Percentiles rank a stretch among this genome's conserved stretches.
Evolutionary conservation across 179 eudicot genomes (phyloP).

Genomic region (Patellifolia procumbens): DNA sequence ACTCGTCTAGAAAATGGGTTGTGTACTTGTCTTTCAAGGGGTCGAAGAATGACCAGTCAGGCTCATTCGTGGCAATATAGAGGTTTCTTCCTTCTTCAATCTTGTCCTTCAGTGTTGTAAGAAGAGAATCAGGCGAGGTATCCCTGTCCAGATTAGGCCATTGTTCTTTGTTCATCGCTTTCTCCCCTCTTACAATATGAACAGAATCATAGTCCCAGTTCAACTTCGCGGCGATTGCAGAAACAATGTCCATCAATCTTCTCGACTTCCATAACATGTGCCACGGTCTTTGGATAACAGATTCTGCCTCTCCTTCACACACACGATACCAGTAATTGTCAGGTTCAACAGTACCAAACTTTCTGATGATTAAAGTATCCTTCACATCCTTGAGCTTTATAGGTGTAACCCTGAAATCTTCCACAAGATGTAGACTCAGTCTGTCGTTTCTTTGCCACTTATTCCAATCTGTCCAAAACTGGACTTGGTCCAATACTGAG

Average conservation of each 20-base stretch:
- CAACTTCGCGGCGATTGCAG: conserved; percentile 69
- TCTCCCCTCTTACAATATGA: conserved; percentile 82
- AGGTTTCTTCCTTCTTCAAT: conserved; percentile 84
- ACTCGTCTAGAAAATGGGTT: conserved; percentile 81
- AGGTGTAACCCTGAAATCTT: conserved; percentile 73
- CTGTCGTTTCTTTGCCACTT: conserved; percentile 72
- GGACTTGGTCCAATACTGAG: conserved; percentile 72
- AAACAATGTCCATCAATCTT: conserved; percentile 84
- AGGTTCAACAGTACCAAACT: conserved; percentile 82
- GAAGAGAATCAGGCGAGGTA: conserved; percentile 76
- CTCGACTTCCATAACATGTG: conserved; percentile 85
- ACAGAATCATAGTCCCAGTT: conserved; percentile 95
- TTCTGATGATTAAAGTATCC: conserved; percentile 78
- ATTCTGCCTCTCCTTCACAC: conserved; percentile 92
- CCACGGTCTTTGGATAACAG: conserved; percentile 90
- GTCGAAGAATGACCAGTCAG: conserved; percentile 65
- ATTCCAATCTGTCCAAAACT: conserved; percentile 87
- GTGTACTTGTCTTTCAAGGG: conserved; percentile 89
- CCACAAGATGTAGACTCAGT: conserved; percentile 65
- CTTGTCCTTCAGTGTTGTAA: conserved; percentile 56
- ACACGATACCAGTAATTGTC: conserved; percentile 97
- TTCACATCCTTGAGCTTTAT: conserved; percentile 67
- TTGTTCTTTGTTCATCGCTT: conserved; percentile 65
- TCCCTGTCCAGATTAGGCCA: conserved; percentile 94
- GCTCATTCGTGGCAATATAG: conserved; percentile 79